Evolutionary conservation across 2,329 filamentous ascomycete genomes (phyloP).

Genomic region (Fusarium udum): DNA sequence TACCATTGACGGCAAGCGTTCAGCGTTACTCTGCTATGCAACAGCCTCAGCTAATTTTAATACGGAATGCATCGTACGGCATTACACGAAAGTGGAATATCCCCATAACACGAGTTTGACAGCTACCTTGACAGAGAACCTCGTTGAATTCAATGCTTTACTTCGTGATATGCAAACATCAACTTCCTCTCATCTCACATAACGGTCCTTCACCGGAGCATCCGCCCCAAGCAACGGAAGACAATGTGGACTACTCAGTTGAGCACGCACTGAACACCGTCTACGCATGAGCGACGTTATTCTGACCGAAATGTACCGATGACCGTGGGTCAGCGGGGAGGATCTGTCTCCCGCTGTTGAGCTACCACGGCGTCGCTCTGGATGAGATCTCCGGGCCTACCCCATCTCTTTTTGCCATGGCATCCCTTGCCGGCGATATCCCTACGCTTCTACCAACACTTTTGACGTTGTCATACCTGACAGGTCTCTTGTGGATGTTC

Average conservation of each 20-base stretch:
- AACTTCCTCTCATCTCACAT: conserved; percentile 6
- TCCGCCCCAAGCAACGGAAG: conserved; percentile 10
- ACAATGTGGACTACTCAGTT: conserved; percentile 10
- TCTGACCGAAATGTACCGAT: conserved; percentile 16
- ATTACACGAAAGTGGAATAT: conserved; percentile 30
- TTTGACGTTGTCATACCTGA: conserved; percentile 33
- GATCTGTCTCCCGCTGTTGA: conserved; percentile 37
- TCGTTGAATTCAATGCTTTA: conserved; percentile 2
- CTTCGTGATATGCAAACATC: conserved; percentile 19
- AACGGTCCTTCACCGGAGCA: conserved; percentile 29
- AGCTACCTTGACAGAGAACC: conserved; percentile 10
- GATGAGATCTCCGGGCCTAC: conserved; percentile 35
- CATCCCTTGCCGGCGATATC: conserved; percentile 30
- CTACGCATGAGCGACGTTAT: conserved; percentile 26
- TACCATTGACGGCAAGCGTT: conserved; percentile 26
- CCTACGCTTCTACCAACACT: conserved; percentile 20
- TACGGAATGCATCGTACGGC: conserved; percentile 23
- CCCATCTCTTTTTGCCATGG: conserved; percentile 25
- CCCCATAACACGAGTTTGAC: conserved; percentile 31
- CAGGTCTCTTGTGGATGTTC: conserved; percentile 27
- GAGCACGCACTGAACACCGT: background rate
- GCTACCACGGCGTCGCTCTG: conserved; percentile 31
- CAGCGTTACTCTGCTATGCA: conserved; percentile 12
- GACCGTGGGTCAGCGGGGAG: conserved; percentile 28
- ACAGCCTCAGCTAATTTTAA: conserved; percentile 29